These are phyloP conservation scores for Pyropia haitanensis DNA, from an alignment of 23 red algal species.

Conservation along the genomic window DNA sequence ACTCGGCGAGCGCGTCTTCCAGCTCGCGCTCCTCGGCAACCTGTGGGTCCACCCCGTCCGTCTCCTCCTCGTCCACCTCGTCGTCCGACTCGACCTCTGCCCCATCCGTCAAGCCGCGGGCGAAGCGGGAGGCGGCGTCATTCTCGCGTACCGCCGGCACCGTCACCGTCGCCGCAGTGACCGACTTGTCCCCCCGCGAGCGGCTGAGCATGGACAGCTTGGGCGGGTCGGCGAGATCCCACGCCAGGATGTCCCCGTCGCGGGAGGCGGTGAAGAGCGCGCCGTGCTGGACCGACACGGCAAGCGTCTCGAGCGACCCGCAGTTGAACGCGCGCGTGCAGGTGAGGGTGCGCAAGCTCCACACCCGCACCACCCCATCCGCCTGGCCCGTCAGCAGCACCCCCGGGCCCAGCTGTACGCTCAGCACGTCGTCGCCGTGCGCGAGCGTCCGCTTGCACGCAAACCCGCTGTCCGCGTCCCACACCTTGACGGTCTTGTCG, in stretches of 20 bases:
- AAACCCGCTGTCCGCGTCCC: conserved; percentile 62
- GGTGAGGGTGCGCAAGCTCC: conserved; percentile 33
- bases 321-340: conserved; percentile 32
- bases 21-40: neutral
- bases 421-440: conserved; percentile 51
- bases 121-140: too few species aligned
- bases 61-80: neutral
- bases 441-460: conserved; percentile 57
- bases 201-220: too few species aligned
- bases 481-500: conserved; percentile 61
- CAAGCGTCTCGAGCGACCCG: conserved; percentile 31
- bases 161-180: too few species aligned
- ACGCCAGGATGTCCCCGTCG: conserved; percentile 4
- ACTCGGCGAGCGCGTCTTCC: too few species aligned
- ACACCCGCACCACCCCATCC: conserved; percentile 55
- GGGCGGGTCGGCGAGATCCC: neutral
- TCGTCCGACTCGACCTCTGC: neutral
- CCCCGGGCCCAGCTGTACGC: conserved; percentile 11
- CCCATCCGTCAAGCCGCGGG: too few species aligned
- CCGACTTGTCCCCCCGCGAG: too few species aligned
- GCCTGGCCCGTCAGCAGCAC: conserved; percentile 63
- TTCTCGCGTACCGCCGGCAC: too few species aligned
- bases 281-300: conserved; percentile 28
- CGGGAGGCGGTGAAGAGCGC: conserved; percentile 20
- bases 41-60: conserved; percentile 3